Evolutionary conservation across 345 rosid genomes (phyloP).

Genomic region (Corymbia maculata): DNA sequence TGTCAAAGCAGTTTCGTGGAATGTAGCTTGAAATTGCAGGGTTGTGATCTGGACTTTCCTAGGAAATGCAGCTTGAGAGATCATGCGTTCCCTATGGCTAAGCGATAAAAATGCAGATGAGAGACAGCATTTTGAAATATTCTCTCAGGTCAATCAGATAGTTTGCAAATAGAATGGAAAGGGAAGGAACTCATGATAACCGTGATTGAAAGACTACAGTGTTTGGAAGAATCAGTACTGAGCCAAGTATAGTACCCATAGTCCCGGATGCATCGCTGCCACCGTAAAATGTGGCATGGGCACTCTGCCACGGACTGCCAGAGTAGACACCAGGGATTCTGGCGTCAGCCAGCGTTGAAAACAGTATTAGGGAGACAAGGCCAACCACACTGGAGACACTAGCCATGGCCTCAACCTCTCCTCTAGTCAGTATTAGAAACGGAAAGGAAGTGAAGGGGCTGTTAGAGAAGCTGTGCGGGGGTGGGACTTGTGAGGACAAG

Average conservation of each 20-base stretch:
- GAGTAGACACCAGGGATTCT: slow-evolving; percentile 14
- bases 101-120: background rate
- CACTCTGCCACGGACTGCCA: slow-evolving; percentile 58
- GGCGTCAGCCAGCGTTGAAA: background rate
- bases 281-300: slow-evolving; percentile 93
- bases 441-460: background rate
- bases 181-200: background rate
- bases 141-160: background rate
- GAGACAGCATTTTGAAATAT: background rate
- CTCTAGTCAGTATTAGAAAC: background rate
- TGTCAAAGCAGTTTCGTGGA: background rate
- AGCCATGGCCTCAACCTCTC: background rate
- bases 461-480: background rate
- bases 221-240: background rate
- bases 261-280: slow-evolving; percentile 91
- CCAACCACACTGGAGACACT: background rate
- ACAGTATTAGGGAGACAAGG: background rate
- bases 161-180: background rate
- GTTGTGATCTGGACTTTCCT: background rate
- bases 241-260: slow-evolving; percentile 1
- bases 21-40: background rate
- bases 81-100: background rate
- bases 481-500: background rate
- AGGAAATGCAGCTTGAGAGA: background rate
- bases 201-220: background rate